phyloP scores from a whole-genome alignment of 179 eudicot genomes.

The Beta corolliflora region DNA sequence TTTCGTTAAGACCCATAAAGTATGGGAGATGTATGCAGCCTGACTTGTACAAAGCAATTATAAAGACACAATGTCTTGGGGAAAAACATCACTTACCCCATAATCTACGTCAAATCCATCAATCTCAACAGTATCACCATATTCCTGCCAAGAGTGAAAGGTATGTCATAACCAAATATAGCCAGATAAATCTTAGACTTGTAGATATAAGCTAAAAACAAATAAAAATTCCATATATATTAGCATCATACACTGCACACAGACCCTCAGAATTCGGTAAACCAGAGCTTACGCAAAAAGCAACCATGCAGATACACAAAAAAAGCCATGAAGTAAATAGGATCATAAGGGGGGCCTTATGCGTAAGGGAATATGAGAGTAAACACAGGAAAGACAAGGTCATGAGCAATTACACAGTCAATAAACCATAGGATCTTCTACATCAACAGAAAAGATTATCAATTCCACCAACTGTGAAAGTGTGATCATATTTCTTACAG shows the following conservation, averaged over 20 bases:
- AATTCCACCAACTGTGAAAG: neutral
- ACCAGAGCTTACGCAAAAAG: neutral
- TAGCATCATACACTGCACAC: neutral
- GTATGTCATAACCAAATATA: constrained; percentile 1
- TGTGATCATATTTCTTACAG: neutral
- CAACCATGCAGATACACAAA: neutral
- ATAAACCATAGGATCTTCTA: neutral
- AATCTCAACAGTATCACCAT: constrained; percentile 72
- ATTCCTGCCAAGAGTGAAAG: constrained; percentile 52
- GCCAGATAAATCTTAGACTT: too few relatives aligned
- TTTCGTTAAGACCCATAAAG: neutral
- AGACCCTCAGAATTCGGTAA: neutral
- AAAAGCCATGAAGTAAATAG: neutral
- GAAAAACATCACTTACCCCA: constrained; percentile 61
- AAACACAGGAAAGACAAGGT: neutral
- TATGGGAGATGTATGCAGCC: neutral
- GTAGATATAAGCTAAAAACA: neutral
- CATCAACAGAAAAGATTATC: neutral
- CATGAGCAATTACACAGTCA: neutral
- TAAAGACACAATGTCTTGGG: neutral
- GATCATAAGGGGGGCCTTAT: neutral
- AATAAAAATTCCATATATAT: neutral
- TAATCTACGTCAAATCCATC: constrained; percentile 95
- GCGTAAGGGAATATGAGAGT: neutral
- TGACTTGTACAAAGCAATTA: neutral